Base-by-base conservation (phyloP, 805 yeast species). In the Komagataella phaffii region DNA sequence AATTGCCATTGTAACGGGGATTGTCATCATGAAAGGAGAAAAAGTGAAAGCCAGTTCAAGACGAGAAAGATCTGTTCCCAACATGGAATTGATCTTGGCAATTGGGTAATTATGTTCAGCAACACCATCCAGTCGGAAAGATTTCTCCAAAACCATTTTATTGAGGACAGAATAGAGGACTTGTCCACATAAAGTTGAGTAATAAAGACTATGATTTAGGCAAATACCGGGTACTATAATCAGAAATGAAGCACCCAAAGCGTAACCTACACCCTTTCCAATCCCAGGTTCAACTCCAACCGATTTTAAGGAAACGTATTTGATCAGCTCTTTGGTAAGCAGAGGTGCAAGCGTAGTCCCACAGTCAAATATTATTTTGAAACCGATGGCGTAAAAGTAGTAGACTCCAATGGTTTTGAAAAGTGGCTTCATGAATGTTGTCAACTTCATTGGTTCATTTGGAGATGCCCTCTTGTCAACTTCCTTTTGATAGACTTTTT, bases 31-130 rank as follows among this genome's bases (percentile, higher is more conserved):
- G 59, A 82, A 79, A 3, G 85, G 85, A 59, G 81, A 80, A 56
- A 81, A 83, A 3, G 78, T 79, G n/a, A 81, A 64, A 7, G 89
- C 88, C 57, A 85, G 74, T 64, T 88, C 96, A 40, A 89, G 74
- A 60, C 96, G 79, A 14, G 90, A 76, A 44, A 88, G 69, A 62
- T 89, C 96, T 2, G 95, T 81, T 55, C 93, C 86, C 63, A 88
- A 76, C 63, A 88, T 66, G 7, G 89, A 80, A 30, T 95, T 86
- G 52, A 89, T 75, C 54, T 76, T 79, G 46, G 91, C 83, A 23
- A 79, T 73, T 1, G 95, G 81, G 59, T 68, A 86, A 53, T 75
- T 70, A 55, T 76, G 75, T 51, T 75, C 75, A 2, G 90, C 76
- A 49, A 70, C 71, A 8, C 80, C 74, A 53, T 81, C 77, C 14